Evolutionary conservation across 2,329 filamentous ascomycete species (phyloP).

Genomic region (Apiospora pterosperma): DNA sequence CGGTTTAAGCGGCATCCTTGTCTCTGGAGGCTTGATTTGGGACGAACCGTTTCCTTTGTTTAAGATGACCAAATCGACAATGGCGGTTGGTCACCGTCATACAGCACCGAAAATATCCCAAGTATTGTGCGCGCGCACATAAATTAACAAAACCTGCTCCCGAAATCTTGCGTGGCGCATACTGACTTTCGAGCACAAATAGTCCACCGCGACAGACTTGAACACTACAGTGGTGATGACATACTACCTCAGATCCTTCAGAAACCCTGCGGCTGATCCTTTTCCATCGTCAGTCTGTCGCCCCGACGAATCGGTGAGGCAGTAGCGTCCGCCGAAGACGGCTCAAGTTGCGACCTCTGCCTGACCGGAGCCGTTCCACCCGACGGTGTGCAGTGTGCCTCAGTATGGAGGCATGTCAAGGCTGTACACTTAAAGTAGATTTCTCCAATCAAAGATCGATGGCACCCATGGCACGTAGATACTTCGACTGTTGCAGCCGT

Average conservation of each 20-base stretch:
- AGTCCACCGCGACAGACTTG: no score
- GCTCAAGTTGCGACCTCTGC: no score
- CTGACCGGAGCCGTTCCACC: background rate
- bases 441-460: no score
- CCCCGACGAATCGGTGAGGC: background rate
- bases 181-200: no score
- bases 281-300: background rate
- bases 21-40: background rate
- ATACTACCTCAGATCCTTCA: background rate
- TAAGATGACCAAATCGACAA: background rate
- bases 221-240: no score
- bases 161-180: no score
- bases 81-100: background rate
- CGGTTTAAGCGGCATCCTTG: background rate
- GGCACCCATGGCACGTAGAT: no score
- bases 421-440: no score
- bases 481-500: no score
- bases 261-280: background rate
- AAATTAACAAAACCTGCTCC: background rate
- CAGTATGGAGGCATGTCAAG: background rate
- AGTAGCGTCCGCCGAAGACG: background rate
- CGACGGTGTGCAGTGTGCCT: background rate
- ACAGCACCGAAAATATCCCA: no score
- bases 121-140: background rate
- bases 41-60: background rate